These are phyloP conservation scores for Ogataea methanolica DNA, from an alignment of 805 yeast species.

Conservation along the genomic window DNA sequence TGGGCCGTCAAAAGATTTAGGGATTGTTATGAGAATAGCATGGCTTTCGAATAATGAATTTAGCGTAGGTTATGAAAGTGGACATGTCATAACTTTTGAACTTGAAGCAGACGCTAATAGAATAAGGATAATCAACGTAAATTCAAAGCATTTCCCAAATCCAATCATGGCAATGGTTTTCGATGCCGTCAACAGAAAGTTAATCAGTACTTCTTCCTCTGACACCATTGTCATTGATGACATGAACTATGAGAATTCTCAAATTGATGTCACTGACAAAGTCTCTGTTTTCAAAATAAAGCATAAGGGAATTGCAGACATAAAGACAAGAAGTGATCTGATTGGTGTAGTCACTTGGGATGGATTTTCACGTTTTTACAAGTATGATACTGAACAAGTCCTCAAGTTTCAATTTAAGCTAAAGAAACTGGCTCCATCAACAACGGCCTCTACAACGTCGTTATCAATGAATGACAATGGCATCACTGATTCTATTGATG, in stretches of 20 bases:
- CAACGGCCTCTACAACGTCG: conserved; percentile 8
- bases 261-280: conserved; percentile 5
- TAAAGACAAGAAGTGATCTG: conserved; percentile 20
- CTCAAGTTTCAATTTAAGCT: conserved; percentile 23
- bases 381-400: conserved; percentile 9
- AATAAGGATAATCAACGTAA: conserved; percentile 15
- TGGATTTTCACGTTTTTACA: conserved; percentile 38
- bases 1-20: conserved; percentile 35
- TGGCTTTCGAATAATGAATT: conserved; percentile 33
- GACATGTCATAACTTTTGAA: conserved; percentile 41
- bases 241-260: background rate
- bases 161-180: conserved; percentile 45
- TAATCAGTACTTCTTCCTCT: conserved; percentile 47
- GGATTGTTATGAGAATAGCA: conserved; percentile 61
- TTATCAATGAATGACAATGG: conserved; percentile 1
- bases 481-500: conserved; percentile 8
- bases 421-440: conserved; percentile 23
- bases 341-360: conserved; percentile 47
- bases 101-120: conserved; percentile 15
- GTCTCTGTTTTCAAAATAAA: conserved; percentile 18
- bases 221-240: conserved; percentile 34
- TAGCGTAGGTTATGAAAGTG: conserved; percentile 70
- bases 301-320: conserved; percentile 35
- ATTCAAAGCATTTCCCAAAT: conserved; percentile 43
- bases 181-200: conserved; percentile 19